Base-by-base conservation (phyloP, 768 basidiomycete species). In the Rhodotorula toruloides region DNA sequence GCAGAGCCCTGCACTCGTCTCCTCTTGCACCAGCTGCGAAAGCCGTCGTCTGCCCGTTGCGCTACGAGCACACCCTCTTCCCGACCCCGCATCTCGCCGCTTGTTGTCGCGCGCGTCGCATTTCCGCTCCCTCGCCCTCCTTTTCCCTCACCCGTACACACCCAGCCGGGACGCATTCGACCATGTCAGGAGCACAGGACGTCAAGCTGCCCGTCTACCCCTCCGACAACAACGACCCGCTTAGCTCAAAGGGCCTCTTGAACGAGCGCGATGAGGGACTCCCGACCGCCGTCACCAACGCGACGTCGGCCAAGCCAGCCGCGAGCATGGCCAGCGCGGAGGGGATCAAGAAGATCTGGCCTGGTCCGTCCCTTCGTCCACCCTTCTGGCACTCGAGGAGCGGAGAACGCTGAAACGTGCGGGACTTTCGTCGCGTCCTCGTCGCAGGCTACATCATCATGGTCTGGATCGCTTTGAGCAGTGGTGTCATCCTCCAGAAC, bases 391-490 rank as follows among this genome's bases (percentile, higher is more conserved):
- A 17, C 37, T 3, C 22, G 27, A 46, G 19, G 34, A 12, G 34
- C 42, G 50, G 27, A 4, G 27, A 2, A 13, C 8, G 27, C 27
- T 48, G 47, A 19, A 40, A 40, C 40, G 40, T 19, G 12, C 40
- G 12, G 40, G 40, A 34, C 27, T 32, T 40, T 31, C 27, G 4
- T 36, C 34, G 31, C 42, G 25, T 40, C 37, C 25, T 42, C 59
- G 21, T 29, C 13, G 14, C 68, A 73, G 70, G 68, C 39, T 55
- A 72, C 61, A 89, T 92, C 74, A 90, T 96, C 62, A 92, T 90
- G 34, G 80, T 94, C 61, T 98, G 94, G 94, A 97, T 96, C 74
- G 79, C 84, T 27, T 86, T 94, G 72, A 88, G 86, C 70, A 90
- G 91, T 32, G 77, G 85, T 13, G 93, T 97, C 76, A 97, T 97